phyloP scores from a whole-genome alignment of 202 grass and related monocot genomes.

The Bolboschoenoplectus hybrid region DNA sequence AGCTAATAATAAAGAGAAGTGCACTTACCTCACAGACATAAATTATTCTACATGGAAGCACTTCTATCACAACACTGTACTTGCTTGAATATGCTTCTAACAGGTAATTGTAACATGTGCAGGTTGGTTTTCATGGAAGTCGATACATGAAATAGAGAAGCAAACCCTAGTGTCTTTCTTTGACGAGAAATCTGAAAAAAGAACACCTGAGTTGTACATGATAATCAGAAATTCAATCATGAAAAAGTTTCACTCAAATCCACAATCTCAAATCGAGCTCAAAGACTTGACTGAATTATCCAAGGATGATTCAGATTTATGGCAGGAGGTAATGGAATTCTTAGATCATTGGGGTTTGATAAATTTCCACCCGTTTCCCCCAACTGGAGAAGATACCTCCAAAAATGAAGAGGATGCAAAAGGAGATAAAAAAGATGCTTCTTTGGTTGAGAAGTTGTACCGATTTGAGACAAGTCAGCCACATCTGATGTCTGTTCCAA shows the following conservation, averaged over 20 bases:
- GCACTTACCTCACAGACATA: background rate
- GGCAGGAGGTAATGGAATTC: constrained; percentile 81
- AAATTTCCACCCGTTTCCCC: constrained; percentile 93
- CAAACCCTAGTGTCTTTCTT: constrained; percentile 91
- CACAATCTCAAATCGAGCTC: constrained; percentile 68
- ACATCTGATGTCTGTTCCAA: constrained; percentile 59
- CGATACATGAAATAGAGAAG: constrained; percentile 82
- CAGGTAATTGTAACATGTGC: constrained; percentile 44
- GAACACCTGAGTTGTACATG: constrained; percentile 76
- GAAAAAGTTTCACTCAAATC: constrained; percentile 86
- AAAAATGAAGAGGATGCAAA: constrained; percentile 55
- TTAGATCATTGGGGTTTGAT: constrained; percentile 97
- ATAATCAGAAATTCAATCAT: constrained; percentile 91
- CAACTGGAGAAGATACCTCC: constrained; percentile 48
- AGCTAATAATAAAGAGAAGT: constrained; percentile 19
- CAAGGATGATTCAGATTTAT: constrained; percentile 65
- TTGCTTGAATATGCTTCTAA: constrained; percentile 24
- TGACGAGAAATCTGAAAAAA: constrained; percentile 81
- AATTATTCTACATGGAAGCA: background rate
- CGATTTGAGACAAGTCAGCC: constrained; percentile 76
- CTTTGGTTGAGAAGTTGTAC: constrained; percentile 71
- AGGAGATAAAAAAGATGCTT: constrained; percentile 50
- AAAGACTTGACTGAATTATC: constrained; percentile 80
- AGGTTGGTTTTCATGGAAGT: constrained; percentile 99
- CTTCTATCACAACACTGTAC: constrained; percentile 9